These are phyloP conservation scores for Medicago arabica DNA, from an alignment of 306 rosid species.

Conservation along the genomic window DNA sequence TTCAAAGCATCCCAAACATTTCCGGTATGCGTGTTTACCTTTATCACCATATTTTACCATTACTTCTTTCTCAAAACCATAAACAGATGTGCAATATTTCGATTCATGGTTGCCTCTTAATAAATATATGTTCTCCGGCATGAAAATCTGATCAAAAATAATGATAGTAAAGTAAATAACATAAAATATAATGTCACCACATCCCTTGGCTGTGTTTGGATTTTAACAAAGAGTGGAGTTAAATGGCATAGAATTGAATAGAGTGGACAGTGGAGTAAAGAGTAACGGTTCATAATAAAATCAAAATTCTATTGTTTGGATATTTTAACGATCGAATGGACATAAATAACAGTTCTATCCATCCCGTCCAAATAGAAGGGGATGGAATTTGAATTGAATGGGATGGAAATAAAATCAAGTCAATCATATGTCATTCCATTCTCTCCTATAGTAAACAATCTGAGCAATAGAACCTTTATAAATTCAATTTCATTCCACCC, in stretches of 20 bases:
- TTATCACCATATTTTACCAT: slow-evolving; percentile 73
- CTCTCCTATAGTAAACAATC: not conserved
- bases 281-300: not conserved
- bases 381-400: not conserved
- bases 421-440: not conserved
- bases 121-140: slow-evolving; percentile 67
- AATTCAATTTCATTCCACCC: not conserved
- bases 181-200: not conserved
- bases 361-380: not conserved
- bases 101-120: slow-evolving; percentile 93
- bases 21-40: slow-evolving; percentile 85
- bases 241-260: not conserved
- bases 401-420: not conserved
- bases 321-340: not conserved
- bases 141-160: slow-evolving; percentile 55
- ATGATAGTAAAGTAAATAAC: slow-evolving; percentile 31
- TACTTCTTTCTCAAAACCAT: slow-evolving; percentile 89
- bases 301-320: not conserved
- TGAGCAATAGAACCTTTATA: not conserved
- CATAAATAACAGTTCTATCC: not conserved
- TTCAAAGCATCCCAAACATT: slow-evolving; percentile 93
- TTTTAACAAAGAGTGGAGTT: not conserved
- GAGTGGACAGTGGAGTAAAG: slow-evolving; percentile 5
- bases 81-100: slow-evolving; percentile 87
- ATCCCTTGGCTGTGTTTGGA: slow-evolving; percentile 3